Conservation (phyloP, 2,329 filamentous ascomycete genomes). For the Trichoderma breve region DNA sequence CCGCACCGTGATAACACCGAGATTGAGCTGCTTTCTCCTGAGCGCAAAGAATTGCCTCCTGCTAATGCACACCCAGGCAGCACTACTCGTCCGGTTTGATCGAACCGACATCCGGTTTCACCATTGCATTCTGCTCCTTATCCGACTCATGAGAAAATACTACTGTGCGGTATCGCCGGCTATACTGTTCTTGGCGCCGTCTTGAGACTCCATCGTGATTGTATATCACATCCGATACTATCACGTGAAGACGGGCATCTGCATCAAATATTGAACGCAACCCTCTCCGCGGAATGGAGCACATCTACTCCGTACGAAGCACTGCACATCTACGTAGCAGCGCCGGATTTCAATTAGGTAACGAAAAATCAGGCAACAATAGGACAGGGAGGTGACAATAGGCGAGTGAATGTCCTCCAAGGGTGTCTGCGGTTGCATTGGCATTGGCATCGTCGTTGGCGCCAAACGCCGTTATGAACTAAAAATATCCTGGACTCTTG, state of each 20-base stretch:
- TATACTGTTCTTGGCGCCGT: neutral
- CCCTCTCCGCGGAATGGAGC: neutral
- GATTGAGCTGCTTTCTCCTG: neutral
- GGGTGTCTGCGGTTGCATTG: neutral
- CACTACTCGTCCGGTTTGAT: neutral
- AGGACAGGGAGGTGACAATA: neutral
- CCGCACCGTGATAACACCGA: conserved; percentile 11
- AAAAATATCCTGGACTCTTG: neutral
- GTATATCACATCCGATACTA: neutral
- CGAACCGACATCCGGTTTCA: neutral
- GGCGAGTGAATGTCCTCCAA: neutral
- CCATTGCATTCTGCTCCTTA: neutral
- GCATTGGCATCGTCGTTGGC: neutral
- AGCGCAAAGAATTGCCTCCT: neutral
- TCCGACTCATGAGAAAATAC: neutral
- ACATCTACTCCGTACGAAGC: neutral
- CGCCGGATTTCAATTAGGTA: neutral
- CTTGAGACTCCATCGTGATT: neutral
- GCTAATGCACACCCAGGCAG: neutral
- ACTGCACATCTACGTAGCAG: neutral
- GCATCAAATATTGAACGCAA: neutral
- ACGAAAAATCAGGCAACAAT: neutral
- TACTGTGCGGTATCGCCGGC: neutral
- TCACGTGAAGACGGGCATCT: conserved; percentile 1
- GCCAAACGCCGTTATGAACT: neutral